Evolutionary conservation across 768 basidiomycete species (phyloP).

Genomic region (Termitomyces bulborhizus): DNA sequence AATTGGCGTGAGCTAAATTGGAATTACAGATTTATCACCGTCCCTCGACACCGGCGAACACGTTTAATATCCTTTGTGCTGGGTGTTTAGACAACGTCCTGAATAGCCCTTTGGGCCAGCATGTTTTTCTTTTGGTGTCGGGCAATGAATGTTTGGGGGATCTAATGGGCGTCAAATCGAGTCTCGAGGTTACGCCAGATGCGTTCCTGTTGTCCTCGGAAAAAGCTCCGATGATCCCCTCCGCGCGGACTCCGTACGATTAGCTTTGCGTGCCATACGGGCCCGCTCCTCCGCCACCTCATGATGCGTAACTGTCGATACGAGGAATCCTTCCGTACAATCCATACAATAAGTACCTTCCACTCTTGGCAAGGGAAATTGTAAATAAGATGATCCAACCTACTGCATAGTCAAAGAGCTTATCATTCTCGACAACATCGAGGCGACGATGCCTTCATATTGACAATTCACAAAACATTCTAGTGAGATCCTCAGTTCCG

Average conservation of each 20-base stretch:
- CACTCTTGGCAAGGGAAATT: neutral
- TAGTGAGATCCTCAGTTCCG: too few relatives aligned
- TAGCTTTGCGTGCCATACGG: neutral
- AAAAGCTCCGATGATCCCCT: slow-evolving; percentile 5
- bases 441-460: neutral
- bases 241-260: slow-evolving; percentile 3
- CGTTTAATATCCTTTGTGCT: neutral
- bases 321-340: neutral
- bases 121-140: neutral
- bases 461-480: neutral
- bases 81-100: neutral
- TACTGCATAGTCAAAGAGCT: neutral
- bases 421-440: neutral
- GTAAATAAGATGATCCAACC: neutral
- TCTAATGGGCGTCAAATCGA: neutral
- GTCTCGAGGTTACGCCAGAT: neutral
- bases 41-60: neutral
- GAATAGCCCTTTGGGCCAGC: neutral
- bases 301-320: neutral
- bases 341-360: neutral
- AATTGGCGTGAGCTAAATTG: neutral
- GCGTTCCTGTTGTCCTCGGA: neutral
- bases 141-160: neutral
- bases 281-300: neutral
- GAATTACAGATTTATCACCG: neutral